Evolutionary conservation across 495 filamentous ascomycete genomes (phyloP).

Genomic region (Thozetella sp.): DNA sequence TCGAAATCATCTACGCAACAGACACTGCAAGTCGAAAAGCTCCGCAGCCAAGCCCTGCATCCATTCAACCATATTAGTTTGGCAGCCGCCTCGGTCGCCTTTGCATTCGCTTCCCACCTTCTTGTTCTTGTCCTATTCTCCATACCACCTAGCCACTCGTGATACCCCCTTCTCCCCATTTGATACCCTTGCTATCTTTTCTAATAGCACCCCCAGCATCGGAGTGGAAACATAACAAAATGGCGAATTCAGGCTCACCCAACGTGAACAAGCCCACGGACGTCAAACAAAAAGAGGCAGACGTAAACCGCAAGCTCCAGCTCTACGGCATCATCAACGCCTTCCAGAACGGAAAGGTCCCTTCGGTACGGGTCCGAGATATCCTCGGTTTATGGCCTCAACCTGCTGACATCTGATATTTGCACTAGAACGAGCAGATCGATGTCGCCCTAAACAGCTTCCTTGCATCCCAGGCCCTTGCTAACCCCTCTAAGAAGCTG

Average conservation of each 20-base stretch:
- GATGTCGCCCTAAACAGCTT: conserved; percentile 90
- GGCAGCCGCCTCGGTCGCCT: neutral
- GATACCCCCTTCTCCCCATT: conserved; percentile 6
- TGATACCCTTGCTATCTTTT: neutral
- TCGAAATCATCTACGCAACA: conserved; percentile 4
- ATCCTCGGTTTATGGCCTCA: too few species aligned
- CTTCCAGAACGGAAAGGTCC: conserved; percentile 87
- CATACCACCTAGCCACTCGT: conserved; percentile 3
- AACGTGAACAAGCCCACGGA: conserved; percentile 69
- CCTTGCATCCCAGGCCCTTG: conserved; percentile 65
- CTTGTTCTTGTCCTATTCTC: neutral
- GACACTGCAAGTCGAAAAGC: neutral
- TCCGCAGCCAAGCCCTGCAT: neutral
- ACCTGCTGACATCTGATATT: too few species aligned
- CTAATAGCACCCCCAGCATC: neutral
- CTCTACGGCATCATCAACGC: conserved; percentile 89
- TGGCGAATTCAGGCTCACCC: conserved; percentile 19
- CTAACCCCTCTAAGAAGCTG: conserved; percentile 74
- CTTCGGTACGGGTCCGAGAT: conserved; percentile 83
- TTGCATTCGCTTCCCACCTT: neutral
- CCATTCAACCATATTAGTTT: neutral
- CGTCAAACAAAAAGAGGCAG: conserved; percentile 57
- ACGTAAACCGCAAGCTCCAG: conserved; percentile 94
- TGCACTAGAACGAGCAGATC: conserved; percentile 93
- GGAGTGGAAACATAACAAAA: conserved; percentile 11